Conservation (phyloP, 1,284 basidiomycete species). For the Xanthoconium separans region DNA sequence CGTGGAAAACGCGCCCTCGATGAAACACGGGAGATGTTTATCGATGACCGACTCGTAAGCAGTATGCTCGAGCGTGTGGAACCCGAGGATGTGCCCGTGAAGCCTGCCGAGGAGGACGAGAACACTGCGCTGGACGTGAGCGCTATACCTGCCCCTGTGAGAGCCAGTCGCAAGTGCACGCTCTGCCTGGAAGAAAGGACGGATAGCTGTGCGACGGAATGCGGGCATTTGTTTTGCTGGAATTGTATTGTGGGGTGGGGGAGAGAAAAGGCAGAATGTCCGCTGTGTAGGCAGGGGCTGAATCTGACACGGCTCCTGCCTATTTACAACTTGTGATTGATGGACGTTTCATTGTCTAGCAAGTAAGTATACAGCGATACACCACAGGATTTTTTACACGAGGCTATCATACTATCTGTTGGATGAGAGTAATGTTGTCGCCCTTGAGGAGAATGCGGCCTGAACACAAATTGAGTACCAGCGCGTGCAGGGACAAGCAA, state of each 20-base stretch:
- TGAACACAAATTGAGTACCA: slow-evolving; percentile 32
- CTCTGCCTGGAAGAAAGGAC: slow-evolving; percentile 84
- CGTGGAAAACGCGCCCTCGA: slow-evolving; percentile 35
- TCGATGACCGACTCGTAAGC: slow-evolving; percentile 66
- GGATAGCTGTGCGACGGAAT: slow-evolving; percentile 84
- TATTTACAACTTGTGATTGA: slow-evolving; percentile 75
- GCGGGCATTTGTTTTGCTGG: slow-evolving; percentile 96
- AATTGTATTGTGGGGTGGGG: slow-evolving; percentile 87
- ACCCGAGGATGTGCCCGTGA: slow-evolving; percentile 50
- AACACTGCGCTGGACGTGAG: slow-evolving; percentile 62
- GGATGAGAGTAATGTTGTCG: slow-evolving; percentile 95
- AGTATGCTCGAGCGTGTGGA: slow-evolving; percentile 53
- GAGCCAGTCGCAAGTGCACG: slow-evolving; percentile 76
- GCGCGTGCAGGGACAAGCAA: neutral
- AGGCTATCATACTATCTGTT: slow-evolving; percentile 51
- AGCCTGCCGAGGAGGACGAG: slow-evolving; percentile 66
- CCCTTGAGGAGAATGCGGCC: slow-evolving; percentile 93
- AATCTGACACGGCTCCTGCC: slow-evolving; percentile 74
- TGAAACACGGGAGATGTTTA: slow-evolving; percentile 49
- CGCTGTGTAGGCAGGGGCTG: slow-evolving; percentile 80
- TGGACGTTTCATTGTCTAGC: neutral
- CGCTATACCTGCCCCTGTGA: slow-evolving; percentile 47
- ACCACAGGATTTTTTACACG: neutral
- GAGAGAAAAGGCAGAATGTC: slow-evolving; percentile 89
- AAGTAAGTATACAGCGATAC: slow-evolving; percentile 23